These are phyloP conservation scores for grape (Vitis vinifera) DNA, from an alignment of 164 flowering plant species.

Conservation along the genomic window DNA sequence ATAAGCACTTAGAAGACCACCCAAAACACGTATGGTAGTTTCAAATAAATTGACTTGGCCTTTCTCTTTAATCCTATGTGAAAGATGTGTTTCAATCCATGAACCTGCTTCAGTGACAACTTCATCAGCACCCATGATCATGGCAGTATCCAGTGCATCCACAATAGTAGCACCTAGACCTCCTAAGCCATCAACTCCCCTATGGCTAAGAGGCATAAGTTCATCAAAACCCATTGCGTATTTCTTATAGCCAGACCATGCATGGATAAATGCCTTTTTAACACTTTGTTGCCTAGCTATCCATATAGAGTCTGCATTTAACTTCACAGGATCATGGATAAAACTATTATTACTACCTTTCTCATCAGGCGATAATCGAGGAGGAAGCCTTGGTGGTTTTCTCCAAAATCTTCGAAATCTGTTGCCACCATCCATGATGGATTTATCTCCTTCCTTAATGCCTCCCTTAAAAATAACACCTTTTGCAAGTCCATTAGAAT, in stretches of 20 bases:
- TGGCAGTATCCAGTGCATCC: constrained; percentile 93
- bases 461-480: constrained; percentile 19
- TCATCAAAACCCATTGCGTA: constrained; percentile 95
- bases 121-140: constrained; percentile 88
- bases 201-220: constrained; percentile 79
- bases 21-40: constrained; percentile 94
- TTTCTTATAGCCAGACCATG: constrained; percentile 90
- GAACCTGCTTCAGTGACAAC: constrained; percentile 80
- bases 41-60: constrained; percentile 97
- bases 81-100: constrained; percentile 81
- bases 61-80: constrained; percentile 60
- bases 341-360: constrained; percentile 27
- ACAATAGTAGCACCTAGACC: constrained; percentile 94
- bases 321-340: constrained; percentile 19
- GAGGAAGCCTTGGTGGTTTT: constrained; percentile 90
- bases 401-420: constrained; percentile 56
- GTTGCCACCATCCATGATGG: constrained; percentile 22
- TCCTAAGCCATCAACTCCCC: constrained; percentile 87
- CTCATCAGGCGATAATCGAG: constrained; percentile 75
- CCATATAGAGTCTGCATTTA: constrained; percentile 46
- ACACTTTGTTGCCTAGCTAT: constrained; percentile 60
- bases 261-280: constrained; percentile 85
- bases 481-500: constrained; percentile 29
- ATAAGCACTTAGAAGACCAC: constrained; percentile 97
- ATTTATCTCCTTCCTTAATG: constrained; percentile 23